Conservation (phyloP, 2,329 filamentous ascomycete species). For the Knufia fluminis region DNA sequence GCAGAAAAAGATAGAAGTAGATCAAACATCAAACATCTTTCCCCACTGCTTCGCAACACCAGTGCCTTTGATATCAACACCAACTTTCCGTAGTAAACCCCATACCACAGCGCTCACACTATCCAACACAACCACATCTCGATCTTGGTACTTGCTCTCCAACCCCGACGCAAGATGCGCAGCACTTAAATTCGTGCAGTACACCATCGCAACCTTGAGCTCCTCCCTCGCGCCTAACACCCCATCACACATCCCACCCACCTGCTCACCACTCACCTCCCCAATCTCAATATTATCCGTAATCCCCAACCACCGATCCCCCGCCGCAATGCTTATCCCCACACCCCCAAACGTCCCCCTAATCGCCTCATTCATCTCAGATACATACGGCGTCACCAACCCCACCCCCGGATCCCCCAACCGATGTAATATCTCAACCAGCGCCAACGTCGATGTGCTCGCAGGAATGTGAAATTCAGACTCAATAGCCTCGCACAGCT, state of each 20-base stretch:
- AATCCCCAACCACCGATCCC: conserved; percentile 29
- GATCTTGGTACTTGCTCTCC: conserved; percentile 27
- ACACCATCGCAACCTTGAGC: conserved; percentile 31
- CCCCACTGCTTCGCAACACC: conserved; percentile 28
- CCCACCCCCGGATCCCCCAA: conserved; percentile 24
- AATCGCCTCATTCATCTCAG: conserved; percentile 33
- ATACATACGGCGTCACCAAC: conserved; percentile 36
- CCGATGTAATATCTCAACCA: conserved; percentile 29
- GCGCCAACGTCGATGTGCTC: conserved; percentile 34
- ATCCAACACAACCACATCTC: conserved; percentile 32
- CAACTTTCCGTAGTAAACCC: conserved; percentile 31
- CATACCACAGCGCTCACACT: conserved; percentile 36
- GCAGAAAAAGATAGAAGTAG: not conserved
- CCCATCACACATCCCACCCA: conserved; percentile 6
- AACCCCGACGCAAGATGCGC: conserved; percentile 32
- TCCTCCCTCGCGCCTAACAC: conserved; percentile 25
- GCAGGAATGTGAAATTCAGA: conserved; percentile 31
- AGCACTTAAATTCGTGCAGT: conserved; percentile 38
- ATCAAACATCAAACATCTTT: conserved; percentile 25
- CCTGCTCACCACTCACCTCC: conserved; percentile 25
- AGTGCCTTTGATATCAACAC: conserved; percentile 25
- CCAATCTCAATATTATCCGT: conserved; percentile 34
- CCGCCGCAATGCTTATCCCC: conserved; percentile 26
- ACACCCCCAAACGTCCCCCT: conserved; percentile 28
- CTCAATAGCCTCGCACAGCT: conserved; percentile 32